phyloP scores from a whole-genome alignment of 2,329 filamentous ascomycete species.

The Scytalidium sp. region DNA sequence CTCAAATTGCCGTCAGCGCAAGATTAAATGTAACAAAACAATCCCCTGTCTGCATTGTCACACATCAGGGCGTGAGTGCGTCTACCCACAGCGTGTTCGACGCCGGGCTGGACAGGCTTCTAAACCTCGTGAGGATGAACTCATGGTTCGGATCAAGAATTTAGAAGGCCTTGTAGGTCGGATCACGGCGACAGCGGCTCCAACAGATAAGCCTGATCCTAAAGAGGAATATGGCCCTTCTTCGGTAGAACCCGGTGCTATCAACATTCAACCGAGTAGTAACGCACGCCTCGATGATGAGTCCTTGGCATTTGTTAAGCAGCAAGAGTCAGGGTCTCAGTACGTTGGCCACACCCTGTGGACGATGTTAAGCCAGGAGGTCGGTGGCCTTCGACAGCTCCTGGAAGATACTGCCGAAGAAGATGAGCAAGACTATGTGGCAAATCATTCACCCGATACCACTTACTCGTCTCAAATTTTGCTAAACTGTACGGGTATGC shows the following conservation, averaged over 20 bases:
- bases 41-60: not conserved
- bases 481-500: no score
- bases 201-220: not conserved
- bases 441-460: not conserved
- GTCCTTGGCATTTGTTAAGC: not conserved
- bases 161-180: not conserved
- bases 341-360: not conserved
- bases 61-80: not conserved
- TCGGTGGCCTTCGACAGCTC: not conserved
- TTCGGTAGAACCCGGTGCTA: no score
- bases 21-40: conserved; percentile 1
- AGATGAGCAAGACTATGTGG: not conserved
- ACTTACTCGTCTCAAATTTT: no score
- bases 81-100: not conserved
- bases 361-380: not conserved
- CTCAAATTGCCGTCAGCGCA: not conserved
- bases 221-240: no score
- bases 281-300: not conserved
- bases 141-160: not conserved
- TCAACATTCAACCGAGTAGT: not conserved
- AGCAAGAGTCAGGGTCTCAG: not conserved
- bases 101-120: not conserved
- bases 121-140: not conserved
- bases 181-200: not conserved
- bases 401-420: not conserved